Conservation (phyloP, 768 basidiomycete species). For the Amanita exitialis region DNA sequence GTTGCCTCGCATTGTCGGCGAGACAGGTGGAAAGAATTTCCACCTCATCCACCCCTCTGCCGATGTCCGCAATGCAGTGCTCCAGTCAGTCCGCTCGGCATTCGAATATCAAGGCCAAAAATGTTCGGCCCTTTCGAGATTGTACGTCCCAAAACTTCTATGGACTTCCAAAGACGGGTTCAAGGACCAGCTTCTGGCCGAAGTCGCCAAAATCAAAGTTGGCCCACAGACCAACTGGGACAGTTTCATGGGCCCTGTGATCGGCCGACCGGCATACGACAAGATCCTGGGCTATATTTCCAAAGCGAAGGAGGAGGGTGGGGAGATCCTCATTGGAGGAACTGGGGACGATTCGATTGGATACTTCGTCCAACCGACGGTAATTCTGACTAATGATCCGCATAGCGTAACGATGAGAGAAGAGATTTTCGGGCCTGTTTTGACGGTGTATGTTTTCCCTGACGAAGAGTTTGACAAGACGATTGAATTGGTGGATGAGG, state of each 20-base stretch:
- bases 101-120: constrained; percentile 99
- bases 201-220: constrained; percentile 79
- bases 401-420: constrained; percentile 82
- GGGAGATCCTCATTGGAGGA: constrained; percentile 83
- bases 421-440: constrained; percentile 95
- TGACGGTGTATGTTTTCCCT: constrained; percentile 88
- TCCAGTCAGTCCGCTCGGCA: constrained; percentile 78
- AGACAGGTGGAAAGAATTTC: constrained; percentile 99
- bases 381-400: constrained; percentile 89
- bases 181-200: constrained; percentile 64
- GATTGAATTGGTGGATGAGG: constrained; percentile 75
- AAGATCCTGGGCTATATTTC: constrained; percentile 75
- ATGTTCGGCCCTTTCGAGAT: constrained; percentile 87
- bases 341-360: constrained; percentile 83
- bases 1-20: constrained; percentile 94
- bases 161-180: constrained; percentile 73
- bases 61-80: constrained; percentile 80
- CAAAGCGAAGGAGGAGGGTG: constrained; percentile 84
- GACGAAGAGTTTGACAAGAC: constrained; percentile 84
- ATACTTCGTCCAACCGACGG: constrained; percentile 89
- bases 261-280: constrained; percentile 83
- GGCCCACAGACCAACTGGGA: constrained; percentile 66
- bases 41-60: constrained; percentile 86
- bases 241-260: constrained; percentile 95
- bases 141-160: constrained; percentile 80